Conservation (phyloP, 768 basidiomycete species). For the Myochromella boudieri region DNA sequence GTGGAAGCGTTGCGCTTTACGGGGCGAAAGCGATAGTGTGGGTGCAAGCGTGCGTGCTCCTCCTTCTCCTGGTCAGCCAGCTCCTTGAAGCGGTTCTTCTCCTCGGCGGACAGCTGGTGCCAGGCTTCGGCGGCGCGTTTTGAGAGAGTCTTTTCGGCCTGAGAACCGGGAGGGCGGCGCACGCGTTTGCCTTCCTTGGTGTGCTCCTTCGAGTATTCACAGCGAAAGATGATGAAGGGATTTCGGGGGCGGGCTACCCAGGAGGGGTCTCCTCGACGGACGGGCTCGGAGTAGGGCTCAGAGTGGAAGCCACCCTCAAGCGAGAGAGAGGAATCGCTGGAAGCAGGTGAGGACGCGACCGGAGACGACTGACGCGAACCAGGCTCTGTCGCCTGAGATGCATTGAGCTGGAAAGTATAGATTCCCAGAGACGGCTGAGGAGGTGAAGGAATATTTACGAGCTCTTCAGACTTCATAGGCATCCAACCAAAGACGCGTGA, state of each 20-base stretch:
- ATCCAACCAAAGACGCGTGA: conserved; percentile 31
- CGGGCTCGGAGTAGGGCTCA: conserved; percentile 21
- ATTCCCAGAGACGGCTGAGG: conserved; percentile 11
- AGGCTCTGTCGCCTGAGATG: neutral
- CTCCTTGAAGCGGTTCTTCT: conserved; percentile 48
- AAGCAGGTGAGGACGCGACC: conserved; percentile 17
- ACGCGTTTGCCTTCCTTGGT: conserved; percentile 35
- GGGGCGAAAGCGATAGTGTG: conserved; percentile 66
- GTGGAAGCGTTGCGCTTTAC: conserved; percentile 35
- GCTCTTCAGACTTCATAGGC: conserved; percentile 26
- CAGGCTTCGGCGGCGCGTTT: conserved; percentile 78
- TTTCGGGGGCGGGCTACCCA: conserved; percentile 71
- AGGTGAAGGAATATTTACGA: conserved; percentile 22
- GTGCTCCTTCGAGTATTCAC: conserved; percentile 56
- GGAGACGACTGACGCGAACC: conserved; percentile 5
- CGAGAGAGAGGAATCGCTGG: conserved; percentile 24
- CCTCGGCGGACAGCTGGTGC: conserved; percentile 51
- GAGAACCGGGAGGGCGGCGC: conserved; percentile 32
- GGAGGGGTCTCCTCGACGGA: conserved; percentile 46
- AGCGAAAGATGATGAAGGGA: conserved; percentile 73
- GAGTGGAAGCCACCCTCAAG: conserved; percentile 18
- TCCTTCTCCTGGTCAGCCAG: conserved; percentile 57
- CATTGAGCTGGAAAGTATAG: conserved; percentile 4
- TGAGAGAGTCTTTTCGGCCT: conserved; percentile 59
- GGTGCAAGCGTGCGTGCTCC: conserved; percentile 56